Base-by-base conservation (phyloP, 768 basidiomycete species). In the Mycena haematopus region DNA sequence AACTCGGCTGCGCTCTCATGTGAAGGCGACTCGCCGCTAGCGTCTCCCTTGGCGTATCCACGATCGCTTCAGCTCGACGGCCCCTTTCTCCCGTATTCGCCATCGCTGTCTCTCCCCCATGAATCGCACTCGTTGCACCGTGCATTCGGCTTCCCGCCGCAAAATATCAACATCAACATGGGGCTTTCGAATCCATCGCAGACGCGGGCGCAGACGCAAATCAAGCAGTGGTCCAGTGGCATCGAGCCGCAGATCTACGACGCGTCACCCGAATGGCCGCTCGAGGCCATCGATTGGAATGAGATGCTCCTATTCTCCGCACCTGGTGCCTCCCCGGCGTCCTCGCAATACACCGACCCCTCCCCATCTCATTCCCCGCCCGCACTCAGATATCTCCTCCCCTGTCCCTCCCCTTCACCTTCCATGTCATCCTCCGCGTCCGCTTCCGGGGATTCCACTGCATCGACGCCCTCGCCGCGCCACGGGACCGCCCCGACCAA, bases 221-320 rank as follows among this genome's bases (percentile, higher is more conserved):
- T n/a, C n/a, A 31, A 31, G 29, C 29, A 21, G 40, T 6, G 49
- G 19, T 25, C 19, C 6, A 31, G 10, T n/a, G 40, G 7, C n/a
- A 22, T 42, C 22, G 58, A 45, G 27, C 42, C 42, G 11, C 46
- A 62, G 47, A 51, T 56, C 1, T 62, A 56, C 60, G 47, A 42
- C 2, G 8, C 42, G 3, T 52, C 58, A 7, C 31, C 58, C 9
- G 51, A 13, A 1, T 59, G 58, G 58, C 51, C 58, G 10, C 2
- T 11, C n/a, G 40, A 42, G 40, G 0, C 40, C 17, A n/a, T 58
- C 17, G 58, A 59, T 27, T 56, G 60, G 60, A 51, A 40, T 17
- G 54, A 62, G 40, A 56, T 50, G 27, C 40, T 62, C 46, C 22
- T 50, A 4, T 5, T 31, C 47, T 44, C 54, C n/a, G n/a, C n/a